Base-by-base conservation (phyloP, 2,329 filamentous ascomycete genomes). In the Exophiala sp. region DNA sequence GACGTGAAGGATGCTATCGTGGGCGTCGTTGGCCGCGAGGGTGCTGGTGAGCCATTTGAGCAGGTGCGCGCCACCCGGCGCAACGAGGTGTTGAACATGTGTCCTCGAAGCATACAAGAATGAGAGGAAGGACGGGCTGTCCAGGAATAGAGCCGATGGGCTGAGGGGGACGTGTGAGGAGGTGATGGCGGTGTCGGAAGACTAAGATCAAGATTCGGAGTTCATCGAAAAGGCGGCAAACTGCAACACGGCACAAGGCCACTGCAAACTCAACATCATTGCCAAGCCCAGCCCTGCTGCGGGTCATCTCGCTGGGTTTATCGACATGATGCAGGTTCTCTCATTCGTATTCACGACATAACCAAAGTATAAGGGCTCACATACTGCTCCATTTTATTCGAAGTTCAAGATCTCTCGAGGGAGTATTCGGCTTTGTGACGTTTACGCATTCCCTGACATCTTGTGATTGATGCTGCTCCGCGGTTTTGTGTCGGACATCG, bases 21-120 rank as follows among this genome's bases (percentile, higher is more conserved):
- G 44, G 65, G 63, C 35, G 66, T 65, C 10, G 66, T 58, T 40
- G 69, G 66, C 58, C 67, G 63, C 40, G 63, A 52, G 39, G 71
- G 60, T 29, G 65, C 66, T 38, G 71, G 63, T 32, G 71, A 61
- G 41, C 63, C 64, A 51, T 66, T 65, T 36, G 69, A 65, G 54
- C 69, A 64, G n/a, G 52, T 57, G 65, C 73, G 72, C 61, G 69
- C 72, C 56, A 70, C 72, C 63, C 72, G 71, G 65, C 73, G 72
- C 64, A 76, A 60, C 44, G 74, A 76, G 49, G 71, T 73, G 44
- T 73, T 71, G 61, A 76, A 65, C 74, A 77, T 77, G 51, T 51
- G 47, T 54, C 40, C 44, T 40, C 47, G 18, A 34, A 33, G 12
- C 40, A 8, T 34, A 39, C 38, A 51, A 24, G 41, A 45, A 16